Conservation (phyloP, 192 early-diverging fungal species). For the Coemansia sp. region DNA sequence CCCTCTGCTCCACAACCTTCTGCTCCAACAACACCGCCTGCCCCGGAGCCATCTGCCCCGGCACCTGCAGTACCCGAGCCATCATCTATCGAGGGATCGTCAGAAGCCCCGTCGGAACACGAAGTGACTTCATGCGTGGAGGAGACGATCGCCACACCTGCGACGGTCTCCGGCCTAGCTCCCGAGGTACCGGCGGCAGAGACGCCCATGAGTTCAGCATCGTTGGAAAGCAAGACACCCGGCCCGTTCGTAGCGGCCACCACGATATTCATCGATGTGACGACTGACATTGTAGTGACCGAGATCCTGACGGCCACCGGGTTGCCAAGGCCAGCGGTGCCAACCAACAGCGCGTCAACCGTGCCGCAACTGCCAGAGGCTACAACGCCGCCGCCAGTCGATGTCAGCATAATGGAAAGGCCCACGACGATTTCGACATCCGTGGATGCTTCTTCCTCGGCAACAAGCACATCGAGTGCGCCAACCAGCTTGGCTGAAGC, state of each 20-base stretch:
- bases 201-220: not conserved
- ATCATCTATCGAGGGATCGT: not conserved
- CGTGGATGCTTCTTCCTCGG: not conserved
- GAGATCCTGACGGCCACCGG: not conserved
- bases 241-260: not conserved
- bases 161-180: not conserved
- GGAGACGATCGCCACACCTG: not conserved
- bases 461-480: not conserved
- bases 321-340: not conserved
- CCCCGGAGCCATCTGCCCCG: constrained; percentile 11
- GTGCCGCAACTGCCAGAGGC: not conserved
- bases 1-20: not conserved
- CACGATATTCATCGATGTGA: not conserved
- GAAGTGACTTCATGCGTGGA: not conserved
- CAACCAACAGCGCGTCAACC: not conserved
- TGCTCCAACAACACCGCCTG: not conserved
- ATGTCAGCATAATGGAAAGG: not conserved
- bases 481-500: not conserved
- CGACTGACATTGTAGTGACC: not conserved
- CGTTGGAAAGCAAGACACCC: not conserved
- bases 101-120: not conserved
- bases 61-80: not conserved
- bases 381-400: not conserved
- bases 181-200: not conserved
- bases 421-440: not conserved